phyloP scores from a whole-genome alignment of 139 green algal species.

The Coelastrella sp. region DNA sequence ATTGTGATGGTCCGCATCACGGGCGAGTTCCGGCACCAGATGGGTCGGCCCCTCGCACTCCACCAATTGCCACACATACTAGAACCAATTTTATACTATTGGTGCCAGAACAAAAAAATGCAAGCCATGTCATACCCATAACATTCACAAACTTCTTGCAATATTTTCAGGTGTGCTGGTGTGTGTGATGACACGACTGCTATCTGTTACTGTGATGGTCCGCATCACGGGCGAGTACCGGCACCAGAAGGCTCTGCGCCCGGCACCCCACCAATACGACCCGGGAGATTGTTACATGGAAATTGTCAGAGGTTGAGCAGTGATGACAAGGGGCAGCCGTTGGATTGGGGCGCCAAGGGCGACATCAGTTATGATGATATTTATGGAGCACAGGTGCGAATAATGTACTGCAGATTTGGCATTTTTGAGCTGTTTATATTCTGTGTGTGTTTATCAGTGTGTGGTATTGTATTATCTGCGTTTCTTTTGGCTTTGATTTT shows the following conservation, averaged over 20 bases:
- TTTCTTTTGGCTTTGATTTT: no score
- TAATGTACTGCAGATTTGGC: background rate
- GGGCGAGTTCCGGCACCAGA: slow-evolving; percentile 53
- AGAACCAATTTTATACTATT: no score
- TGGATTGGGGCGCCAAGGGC: slow-evolving; percentile 50
- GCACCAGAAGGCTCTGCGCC: slow-evolving; percentile 49
- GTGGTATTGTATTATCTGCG: no score
- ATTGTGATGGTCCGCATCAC: slow-evolving; percentile 62
- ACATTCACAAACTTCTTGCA: no score
- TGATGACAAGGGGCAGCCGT: slow-evolving; percentile 58
- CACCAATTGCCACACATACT: no score
- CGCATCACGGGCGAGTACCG: slow-evolving; percentile 55
- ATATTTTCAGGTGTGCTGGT: slow-evolving; percentile 47
- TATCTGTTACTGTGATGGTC: slow-evolving; percentile 69
- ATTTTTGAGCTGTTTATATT: background rate
- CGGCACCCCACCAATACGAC: slow-evolving; percentile 54
- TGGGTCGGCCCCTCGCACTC: slow-evolving; percentile 53
- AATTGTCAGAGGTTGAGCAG: slow-evolving; percentile 53
- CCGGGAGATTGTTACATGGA: slow-evolving; percentile 50
- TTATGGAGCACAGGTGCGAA: slow-evolving; percentile 33
- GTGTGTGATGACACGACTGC: slow-evolving; percentile 67
- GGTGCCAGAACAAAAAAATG: no score
- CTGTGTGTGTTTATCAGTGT: no score
- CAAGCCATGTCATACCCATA: no score
- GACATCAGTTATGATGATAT: slow-evolving; percentile 17